A percentile compares a stretch with the other conserved stretches of the same genome.
Conservation (phyloP, 208 protist genomes). For the Trypanosoma rangeli region DNA sequence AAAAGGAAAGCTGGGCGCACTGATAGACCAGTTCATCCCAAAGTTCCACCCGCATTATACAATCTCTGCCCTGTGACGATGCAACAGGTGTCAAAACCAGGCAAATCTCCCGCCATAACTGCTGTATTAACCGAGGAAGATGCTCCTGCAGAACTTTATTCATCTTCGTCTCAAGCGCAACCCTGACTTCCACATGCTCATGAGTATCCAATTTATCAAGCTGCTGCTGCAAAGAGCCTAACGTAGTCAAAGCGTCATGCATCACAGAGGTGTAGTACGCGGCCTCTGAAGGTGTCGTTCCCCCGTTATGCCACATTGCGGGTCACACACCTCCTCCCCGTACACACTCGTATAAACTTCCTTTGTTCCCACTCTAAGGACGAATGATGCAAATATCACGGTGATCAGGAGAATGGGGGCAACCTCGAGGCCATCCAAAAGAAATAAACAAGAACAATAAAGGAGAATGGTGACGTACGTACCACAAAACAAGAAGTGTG, state of each 20-base stretch:
- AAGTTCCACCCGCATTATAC: neutral
- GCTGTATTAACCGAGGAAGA: conserved; percentile 14
- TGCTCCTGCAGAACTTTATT: conserved; percentile 7
- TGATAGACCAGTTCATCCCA: neutral
- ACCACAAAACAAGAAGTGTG: too few relatives aligned
- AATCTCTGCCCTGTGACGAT: too few relatives aligned
- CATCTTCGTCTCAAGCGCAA: conserved; percentile 1
- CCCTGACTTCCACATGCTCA: neutral
- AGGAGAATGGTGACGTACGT: too few relatives aligned
- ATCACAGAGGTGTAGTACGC: conserved; percentile 7
- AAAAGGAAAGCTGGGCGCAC: conserved; percentile 10
- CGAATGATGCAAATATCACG: too few relatives aligned
- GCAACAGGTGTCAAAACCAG: neutral
- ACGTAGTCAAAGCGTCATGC: neutral
- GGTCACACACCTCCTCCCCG: neutral
- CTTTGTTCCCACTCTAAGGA: neutral
- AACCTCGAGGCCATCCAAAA: too few relatives aligned
- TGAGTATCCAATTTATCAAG: neutral
- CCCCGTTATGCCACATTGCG: neutral
- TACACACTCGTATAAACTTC: too few relatives aligned
- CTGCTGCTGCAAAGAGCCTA: conserved; percentile 1
- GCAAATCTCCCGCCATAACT: conserved; percentile 21
- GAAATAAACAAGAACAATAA: too few relatives aligned
- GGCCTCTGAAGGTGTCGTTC: conserved; percentile 5
- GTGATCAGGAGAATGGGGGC: too few relatives aligned